Evolutionary conservation across 495 filamentous ascomycete genomes (phyloP).

Genomic region (Podospora conica): DNA sequence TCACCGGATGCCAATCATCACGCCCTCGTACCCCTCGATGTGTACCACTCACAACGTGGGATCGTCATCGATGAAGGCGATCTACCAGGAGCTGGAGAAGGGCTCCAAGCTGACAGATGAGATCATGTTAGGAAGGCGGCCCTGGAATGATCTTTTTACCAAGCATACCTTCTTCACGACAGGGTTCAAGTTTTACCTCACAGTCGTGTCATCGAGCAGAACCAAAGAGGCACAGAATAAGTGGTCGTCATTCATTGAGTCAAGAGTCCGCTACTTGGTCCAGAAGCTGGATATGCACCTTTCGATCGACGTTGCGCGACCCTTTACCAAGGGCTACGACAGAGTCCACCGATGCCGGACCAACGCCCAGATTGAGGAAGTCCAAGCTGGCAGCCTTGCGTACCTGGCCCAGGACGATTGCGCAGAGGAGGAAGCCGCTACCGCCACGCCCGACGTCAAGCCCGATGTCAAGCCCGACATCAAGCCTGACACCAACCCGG

Average conservation of each 20-base stretch:
- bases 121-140: conserved; percentile 63
- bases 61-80: conserved; percentile 73
- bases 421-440: conserved; percentile 49
- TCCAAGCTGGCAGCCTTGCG: conserved; percentile 64
- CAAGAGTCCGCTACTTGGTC: conserved; percentile 79
- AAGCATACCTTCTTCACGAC: conserved; percentile 88
- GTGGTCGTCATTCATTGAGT: conserved; percentile 91
- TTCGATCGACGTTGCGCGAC: conserved; percentile 75
- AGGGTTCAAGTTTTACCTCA: conserved; percentile 91
- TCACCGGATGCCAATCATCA: conserved; percentile 96
- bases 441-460: conserved; percentile 37
- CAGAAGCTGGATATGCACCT: conserved; percentile 67
- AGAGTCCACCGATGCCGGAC: conserved; percentile 66
- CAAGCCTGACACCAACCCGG: too few species aligned
- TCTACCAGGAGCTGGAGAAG: conserved; percentile 73
- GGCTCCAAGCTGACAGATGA: conserved; percentile 72
- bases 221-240: conserved; percentile 76
- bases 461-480: conserved; percentile 30
- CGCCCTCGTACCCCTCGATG: conserved; percentile 92
- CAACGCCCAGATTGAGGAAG: conserved; percentile 60
- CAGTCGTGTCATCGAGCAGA: conserved; percentile 76
- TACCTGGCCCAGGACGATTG: conserved; percentile 56
- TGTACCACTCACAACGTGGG: conserved; percentile 93
- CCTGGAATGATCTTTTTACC: conserved; percentile 82
- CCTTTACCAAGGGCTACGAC: conserved; percentile 89